phyloP scores from a whole-genome alignment of 148 eudicot species.

The Vaccinium vitisidaea region DNA sequence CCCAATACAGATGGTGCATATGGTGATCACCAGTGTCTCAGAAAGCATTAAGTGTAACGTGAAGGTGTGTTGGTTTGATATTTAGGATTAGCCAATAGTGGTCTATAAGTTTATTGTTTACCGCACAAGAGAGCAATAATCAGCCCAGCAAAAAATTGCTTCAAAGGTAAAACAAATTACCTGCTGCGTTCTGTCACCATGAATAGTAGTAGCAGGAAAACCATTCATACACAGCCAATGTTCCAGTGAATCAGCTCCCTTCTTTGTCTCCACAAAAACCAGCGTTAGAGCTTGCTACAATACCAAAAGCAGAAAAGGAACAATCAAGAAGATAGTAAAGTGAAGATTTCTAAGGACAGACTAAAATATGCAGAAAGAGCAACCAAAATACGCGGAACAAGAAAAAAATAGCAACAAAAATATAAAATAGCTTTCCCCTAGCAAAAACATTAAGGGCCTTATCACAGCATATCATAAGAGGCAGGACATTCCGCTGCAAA shows the following conservation, averaged over 20 bases:
- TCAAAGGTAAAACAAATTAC: constrained; percentile 26
- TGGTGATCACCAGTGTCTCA: too few relatives aligned
- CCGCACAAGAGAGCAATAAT: not conserved
- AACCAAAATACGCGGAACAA: not conserved
- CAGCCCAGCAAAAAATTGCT: not conserved
- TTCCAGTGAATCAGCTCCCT: constrained; percentile 78
- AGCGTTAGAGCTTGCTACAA: constrained; percentile 74
- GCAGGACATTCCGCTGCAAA: not conserved
- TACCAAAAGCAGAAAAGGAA: not conserved
- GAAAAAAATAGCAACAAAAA: not conserved
- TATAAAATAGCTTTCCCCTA: not conserved
- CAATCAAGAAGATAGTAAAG: not conserved
- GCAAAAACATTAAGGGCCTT: not conserved
- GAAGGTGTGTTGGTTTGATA: not conserved
- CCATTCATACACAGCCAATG: constrained; percentile 64
- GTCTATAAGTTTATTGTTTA: too few relatives aligned
- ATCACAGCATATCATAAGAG: not conserved
- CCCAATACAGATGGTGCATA: not conserved
- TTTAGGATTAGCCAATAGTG: too few relatives aligned
- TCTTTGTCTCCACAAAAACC: constrained; percentile 83
- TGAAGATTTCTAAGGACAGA: not conserved
- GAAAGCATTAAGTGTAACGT: not conserved
- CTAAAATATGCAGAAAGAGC: not conserved
- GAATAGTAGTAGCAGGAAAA: constrained; percentile 83
- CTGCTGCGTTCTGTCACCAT: constrained; percentile 87